A percentile compares a stretch with the other conserved stretches of the same genome.
These are phyloP conservation scores for Cajanus cajan DNA, from an alignment of 306 rosid species.

Conservation along the genomic window DNA sequence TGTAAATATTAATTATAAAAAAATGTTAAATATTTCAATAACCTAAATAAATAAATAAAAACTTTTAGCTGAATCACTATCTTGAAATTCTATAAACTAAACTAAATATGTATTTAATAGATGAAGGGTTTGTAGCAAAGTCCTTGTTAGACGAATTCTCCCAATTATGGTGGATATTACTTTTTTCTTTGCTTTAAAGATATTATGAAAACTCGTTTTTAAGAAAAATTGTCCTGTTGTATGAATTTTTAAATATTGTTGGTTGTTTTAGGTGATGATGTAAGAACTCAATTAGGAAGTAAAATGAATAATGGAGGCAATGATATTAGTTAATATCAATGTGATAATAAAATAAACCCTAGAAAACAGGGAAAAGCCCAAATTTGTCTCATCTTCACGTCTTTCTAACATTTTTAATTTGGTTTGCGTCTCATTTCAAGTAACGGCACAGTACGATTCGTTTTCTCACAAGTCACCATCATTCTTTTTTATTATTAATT, in stretches of 20 bases:
- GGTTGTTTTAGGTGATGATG: slow-evolving; percentile 5
- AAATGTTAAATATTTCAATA: no score
- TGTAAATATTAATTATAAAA: no score
- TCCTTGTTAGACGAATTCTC: slow-evolving; percentile 8
- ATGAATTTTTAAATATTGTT: background rate
- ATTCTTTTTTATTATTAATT: background rate
- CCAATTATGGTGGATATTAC: background rate
- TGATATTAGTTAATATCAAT: slow-evolving; percentile 28
- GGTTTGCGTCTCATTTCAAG: slow-evolving; percentile 19
- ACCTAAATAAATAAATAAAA: no score
- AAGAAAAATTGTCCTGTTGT: background rate
- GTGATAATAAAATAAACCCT: slow-evolving; percentile 6
- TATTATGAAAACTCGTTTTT: background rate
- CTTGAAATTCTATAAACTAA: background rate
- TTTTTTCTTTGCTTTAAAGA: background rate
- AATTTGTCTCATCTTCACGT: slow-evolving; percentile 30
- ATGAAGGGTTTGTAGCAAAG: background rate
- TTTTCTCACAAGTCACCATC: slow-evolving; percentile 21
- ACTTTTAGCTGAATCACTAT: background rate
- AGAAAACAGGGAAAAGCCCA: slow-evolving; percentile 35
- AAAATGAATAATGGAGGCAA: background rate
- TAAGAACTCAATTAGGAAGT: background rate
- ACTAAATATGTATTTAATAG: background rate
- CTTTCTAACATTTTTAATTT: background rate
- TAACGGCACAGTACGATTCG: slow-evolving; percentile 18